phyloP scores from a whole-genome alignment of 2,329 filamentous ascomycete genomes.

The Erysiphe pulchra region DNA sequence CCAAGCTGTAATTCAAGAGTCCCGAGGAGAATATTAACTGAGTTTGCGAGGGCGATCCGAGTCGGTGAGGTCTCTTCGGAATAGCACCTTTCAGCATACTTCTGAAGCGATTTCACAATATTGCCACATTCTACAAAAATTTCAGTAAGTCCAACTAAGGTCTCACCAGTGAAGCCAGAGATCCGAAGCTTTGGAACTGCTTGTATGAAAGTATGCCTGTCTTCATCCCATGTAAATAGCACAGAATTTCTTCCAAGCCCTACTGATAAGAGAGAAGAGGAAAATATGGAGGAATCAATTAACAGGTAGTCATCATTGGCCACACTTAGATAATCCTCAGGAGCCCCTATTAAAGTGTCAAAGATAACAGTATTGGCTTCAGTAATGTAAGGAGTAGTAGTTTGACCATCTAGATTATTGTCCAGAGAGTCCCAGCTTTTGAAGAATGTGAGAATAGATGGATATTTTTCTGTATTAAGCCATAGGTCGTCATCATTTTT shows the following conservation, averaged over 20 bases:
- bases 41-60: constrained; percentile 13
- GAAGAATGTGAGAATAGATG: constrained; percentile 17
- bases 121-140: constrained; percentile 15
- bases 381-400: constrained; percentile 29
- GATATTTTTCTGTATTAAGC: constrained; percentile 17
- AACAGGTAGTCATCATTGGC: constrained; percentile 17
- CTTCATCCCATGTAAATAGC: constrained; percentile 36
- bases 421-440: constrained; percentile 48
- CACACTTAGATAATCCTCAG: constrained; percentile 17
- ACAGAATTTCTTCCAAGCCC: constrained; percentile 46
- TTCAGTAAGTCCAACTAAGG: constrained; percentile 19
- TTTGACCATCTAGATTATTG: constrained; percentile 15
- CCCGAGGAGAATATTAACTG: constrained; percentile 15
- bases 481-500: constrained; percentile 18
- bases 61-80: constrained; percentile 8
- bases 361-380: constrained; percentile 42
- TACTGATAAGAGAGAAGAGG: constrained; percentile 34
- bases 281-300: constrained; percentile 23
- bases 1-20: constrained; percentile 12
- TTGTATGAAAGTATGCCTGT: constrained; percentile 25
- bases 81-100: constrained; percentile 11
- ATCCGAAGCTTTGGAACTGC: constrained; percentile 22
- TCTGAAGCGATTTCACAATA: constrained; percentile 10
- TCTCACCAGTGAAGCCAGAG: constrained; percentile 23
- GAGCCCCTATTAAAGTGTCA: constrained; percentile 29